A percentile compares a stretch with the other conserved stretches of the same genome.
Evolutionary conservation across 2,329 filamentous ascomycete species (phyloP).

Genomic region (Colletotrichum tropicale): DNA sequence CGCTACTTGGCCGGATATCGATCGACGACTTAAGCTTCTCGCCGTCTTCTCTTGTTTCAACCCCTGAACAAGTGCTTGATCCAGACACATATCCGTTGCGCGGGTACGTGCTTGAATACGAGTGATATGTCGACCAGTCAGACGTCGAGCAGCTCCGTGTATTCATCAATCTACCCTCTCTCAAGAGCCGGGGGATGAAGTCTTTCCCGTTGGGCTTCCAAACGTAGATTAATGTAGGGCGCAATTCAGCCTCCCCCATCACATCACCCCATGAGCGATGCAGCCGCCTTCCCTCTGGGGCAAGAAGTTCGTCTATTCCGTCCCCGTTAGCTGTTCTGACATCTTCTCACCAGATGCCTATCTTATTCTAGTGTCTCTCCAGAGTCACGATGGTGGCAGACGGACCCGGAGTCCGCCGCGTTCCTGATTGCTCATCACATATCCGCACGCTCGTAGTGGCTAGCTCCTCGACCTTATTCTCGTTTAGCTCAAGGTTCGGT

Average conservation of each 20-base stretch:
- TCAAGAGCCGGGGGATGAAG: background rate
- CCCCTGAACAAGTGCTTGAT: background rate
- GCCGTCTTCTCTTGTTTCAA: background rate
- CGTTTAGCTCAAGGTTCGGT: background rate
- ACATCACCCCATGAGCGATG: background rate
- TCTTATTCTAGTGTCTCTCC: background rate
- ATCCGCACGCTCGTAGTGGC: background rate
- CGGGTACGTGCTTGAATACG: background rate
- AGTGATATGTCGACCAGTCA: background rate
- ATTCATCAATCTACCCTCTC: background rate
- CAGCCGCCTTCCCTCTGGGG: background rate
- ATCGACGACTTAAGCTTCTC: conserved; percentile 6
- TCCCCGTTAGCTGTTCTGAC: background rate
- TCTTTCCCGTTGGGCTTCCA: background rate
- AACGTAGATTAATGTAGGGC: background rate
- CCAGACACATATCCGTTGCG: background rate
- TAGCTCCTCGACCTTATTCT: background rate
- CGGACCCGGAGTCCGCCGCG: background rate
- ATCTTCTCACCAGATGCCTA: background rate
- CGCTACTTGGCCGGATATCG: background rate
- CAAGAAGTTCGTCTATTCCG: background rate
- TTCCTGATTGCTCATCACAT: background rate
- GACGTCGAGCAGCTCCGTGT: background rate
- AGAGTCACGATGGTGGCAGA: background rate
- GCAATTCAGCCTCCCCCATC: background rate